Conservation (phyloP, 2,329 filamentous ascomycete species). For the Thelonectria rubi region DNA sequence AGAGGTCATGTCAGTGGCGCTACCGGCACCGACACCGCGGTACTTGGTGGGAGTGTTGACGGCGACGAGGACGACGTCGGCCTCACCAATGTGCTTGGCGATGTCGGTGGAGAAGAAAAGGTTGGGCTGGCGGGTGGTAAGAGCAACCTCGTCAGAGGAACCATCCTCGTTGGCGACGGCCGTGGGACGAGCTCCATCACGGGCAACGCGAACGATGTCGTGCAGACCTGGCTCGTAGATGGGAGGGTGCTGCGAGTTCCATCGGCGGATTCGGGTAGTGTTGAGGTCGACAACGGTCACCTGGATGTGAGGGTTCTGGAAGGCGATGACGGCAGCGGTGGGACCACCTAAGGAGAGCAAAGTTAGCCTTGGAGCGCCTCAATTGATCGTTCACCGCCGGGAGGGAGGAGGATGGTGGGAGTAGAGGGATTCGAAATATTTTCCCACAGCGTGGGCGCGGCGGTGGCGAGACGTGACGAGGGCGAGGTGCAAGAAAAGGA, state of each 20-base stretch:
- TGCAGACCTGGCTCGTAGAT: slow-evolving; percentile 79
- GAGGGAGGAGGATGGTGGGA: not conserved
- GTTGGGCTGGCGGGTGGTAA: slow-evolving; percentile 66
- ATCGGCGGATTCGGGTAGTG: slow-evolving; percentile 70
- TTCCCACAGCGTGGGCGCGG: not conserved
- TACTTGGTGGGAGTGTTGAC: slow-evolving; percentile 84
- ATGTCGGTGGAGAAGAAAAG: slow-evolving; percentile 79
- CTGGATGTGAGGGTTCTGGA: slow-evolving; percentile 74
- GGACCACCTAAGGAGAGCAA: slow-evolving; percentile 66
- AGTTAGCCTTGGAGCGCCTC: slow-evolving; percentile 26
- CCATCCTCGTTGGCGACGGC: slow-evolving; percentile 51
- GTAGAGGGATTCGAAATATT: not conserved
- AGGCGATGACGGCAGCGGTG: slow-evolving; percentile 77
- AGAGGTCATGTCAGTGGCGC: slow-evolving; percentile 76
- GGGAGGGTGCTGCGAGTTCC: slow-evolving; percentile 78
- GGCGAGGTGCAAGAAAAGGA: slow-evolving; percentile 26
- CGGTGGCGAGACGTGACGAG: not conserved
- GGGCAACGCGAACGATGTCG: slow-evolving; percentile 71
- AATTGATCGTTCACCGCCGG: slow-evolving; percentile 30
- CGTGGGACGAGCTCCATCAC: slow-evolving; percentile 63
- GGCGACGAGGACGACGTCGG: slow-evolving; percentile 78
- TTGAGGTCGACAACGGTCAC: slow-evolving; percentile 82
- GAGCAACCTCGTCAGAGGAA: slow-evolving; percentile 45
- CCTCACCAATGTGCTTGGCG: slow-evolving; percentile 67
- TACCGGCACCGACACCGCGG: slow-evolving; percentile 73